Evolutionary conservation across 2,329 filamentous ascomycete genomes (phyloP).

Genomic region (Penicillium sp.): DNA sequence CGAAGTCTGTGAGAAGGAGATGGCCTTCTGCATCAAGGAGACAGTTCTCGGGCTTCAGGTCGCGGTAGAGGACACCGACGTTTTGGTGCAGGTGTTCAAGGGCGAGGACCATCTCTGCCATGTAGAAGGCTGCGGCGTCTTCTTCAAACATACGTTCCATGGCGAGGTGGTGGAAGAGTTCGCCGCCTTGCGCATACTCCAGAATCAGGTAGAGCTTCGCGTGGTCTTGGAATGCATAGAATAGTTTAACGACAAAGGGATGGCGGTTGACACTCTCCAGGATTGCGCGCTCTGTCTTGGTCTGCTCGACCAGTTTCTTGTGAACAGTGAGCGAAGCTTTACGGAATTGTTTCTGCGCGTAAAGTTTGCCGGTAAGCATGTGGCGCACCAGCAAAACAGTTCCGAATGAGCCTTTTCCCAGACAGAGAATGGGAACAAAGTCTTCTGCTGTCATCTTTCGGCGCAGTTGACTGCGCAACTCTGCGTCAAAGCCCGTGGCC

Average conservation of each 20-base stretch:
- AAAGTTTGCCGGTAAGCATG: conserved; percentile 78
- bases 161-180: conserved; percentile 91
- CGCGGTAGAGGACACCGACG: conserved; percentile 91
- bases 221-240: conserved; percentile 96
- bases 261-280: conserved; percentile 94
- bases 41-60: conserved; percentile 97
- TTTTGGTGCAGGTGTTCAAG: conserved; percentile 89
- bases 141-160: conserved; percentile 95
- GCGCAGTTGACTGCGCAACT: conserved; percentile 52
- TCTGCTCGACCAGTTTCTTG: conserved; percentile 94
- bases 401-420: conserved; percentile 94
- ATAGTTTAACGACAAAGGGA: conserved; percentile 96
- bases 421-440: conserved; percentile 85
- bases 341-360: conserved; percentile 97
- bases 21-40: conserved; percentile 89
- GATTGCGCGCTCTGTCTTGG: conserved; percentile 92
- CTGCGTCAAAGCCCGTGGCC: conserved; percentile 30
- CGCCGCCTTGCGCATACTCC: conserved; percentile 95
- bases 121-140: conserved; percentile 88
- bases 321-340: conserved; percentile 94
- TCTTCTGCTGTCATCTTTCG: conserved; percentile 90
- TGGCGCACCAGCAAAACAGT: conserved; percentile 94
- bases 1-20: conserved; percentile 92
- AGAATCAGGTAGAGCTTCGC: conserved; percentile 97
- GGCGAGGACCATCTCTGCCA: conserved; percentile 95